Base-by-base conservation (phyloP, 1,139 yeast genomes). In the Trichomonascaceae sp. region DNA sequence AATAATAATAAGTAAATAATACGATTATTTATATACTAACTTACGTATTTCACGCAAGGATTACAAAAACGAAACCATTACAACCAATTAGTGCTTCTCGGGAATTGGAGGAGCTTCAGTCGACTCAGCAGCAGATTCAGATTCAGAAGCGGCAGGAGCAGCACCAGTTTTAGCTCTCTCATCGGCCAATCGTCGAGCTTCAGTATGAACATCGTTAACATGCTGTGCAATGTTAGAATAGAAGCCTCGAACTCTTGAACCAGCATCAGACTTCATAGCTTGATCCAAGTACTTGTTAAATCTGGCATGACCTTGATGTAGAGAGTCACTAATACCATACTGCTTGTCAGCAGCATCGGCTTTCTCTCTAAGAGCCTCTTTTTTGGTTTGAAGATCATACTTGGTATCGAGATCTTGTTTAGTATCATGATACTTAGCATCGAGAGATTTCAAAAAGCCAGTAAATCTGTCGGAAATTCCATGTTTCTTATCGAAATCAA, bases 181-280 rank as follows among this genome's bases (percentile, higher is more conserved):
- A 51, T 80, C 83, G 22, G 85, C 85, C 65, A 86, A 75, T 63
- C 93, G 76, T 61, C 77, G 74, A 38, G 95, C 95, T 69, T 86
- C 93, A 55, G 74, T 76, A 69, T 87, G 91, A 51, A 86, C 87
- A 55, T 81, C 83, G 51, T 72, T 71, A 2, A 79, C 86, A 60
- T 84, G 87, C 56, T 74, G 74, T 13, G 79, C 80, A 47, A 82
- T 75, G 43, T 68, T 76, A 45, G 76, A 68, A 70, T 83, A 81
- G 69, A 79, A 82, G 13, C 69, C 66, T 58, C 79, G 81, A 47
- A 83, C 71, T 65, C 73, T 79, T 43, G 77, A 66, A 8, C 87
- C 87, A 53, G 78, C 63, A 3, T 71, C 69, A 20, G 74, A 69
- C 43, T 68, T 62, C 36, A 74, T 60, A 5, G 81, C 81, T 61